Conservation (phyloP, 2,329 filamentous ascomycete genomes). For the Aspergillus pseudonomiae region DNA sequence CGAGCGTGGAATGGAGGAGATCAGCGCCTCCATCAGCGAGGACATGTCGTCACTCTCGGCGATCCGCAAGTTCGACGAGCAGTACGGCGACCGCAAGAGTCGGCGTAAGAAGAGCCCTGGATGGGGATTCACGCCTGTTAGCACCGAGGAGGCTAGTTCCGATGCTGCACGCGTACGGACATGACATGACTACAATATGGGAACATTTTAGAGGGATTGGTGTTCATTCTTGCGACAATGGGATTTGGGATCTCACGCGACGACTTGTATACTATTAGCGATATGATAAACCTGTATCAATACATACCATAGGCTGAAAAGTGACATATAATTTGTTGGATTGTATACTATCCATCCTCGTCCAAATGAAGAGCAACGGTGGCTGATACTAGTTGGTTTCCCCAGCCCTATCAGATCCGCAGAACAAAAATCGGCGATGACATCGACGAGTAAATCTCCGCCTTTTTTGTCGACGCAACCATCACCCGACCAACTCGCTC, state of each 20-base stretch:
- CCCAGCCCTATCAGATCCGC: background rate
- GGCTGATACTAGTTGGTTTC: too few species aligned
- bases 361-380: too few species aligned
- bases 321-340: background rate
- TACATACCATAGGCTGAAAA: constrained; percentile 14
- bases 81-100: constrained; percentile 80
- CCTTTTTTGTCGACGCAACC: constrained; percentile 6
- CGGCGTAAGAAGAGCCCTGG: constrained; percentile 61
- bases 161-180: constrained; percentile 48
- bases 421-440: constrained; percentile 13
- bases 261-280: constrained; percentile 34
- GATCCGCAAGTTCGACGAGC: constrained; percentile 93
- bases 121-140: constrained; percentile 53
- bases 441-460: constrained; percentile 11
- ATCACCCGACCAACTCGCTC: constrained; percentile 8
- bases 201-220: background rate
- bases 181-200: constrained; percentile 22
- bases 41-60: constrained; percentile 86
- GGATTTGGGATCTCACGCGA: constrained; percentile 14
- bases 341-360: background rate
- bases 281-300: constrained; percentile 35
- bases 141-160: constrained; percentile 32
- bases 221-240: constrained; percentile 2
- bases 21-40: constrained; percentile 88
- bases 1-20: constrained; percentile 81